phyloP scores from a whole-genome alignment of 495 filamentous ascomycete species.

The Aspergillus indologenus region DNA sequence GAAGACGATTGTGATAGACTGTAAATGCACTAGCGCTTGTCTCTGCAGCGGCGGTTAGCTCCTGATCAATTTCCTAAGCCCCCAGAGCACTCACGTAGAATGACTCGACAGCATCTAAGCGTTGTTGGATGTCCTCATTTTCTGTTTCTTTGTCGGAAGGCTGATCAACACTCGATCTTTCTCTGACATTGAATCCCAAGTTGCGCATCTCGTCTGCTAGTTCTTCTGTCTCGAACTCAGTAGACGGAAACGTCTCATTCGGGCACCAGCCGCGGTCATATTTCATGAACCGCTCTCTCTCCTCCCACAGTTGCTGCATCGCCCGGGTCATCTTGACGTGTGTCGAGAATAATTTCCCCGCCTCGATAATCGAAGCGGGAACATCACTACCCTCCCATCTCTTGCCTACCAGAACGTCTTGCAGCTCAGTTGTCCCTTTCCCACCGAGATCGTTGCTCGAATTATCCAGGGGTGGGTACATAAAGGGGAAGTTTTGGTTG shows the following conservation, averaged over 20 bases:
- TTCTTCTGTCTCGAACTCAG: constrained; percentile 27
- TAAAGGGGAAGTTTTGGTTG: constrained; percentile 96
- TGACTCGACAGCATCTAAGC: constrained; percentile 69
- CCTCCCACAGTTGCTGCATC: constrained; percentile 91
- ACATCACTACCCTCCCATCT: constrained; percentile 91
- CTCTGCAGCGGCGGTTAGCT: constrained; percentile 47
- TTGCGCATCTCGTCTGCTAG: constrained; percentile 26
- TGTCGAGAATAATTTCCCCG: constrained; percentile 86
- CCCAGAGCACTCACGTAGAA: constrained; percentile 70
- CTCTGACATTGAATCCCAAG: constrained; percentile 20
- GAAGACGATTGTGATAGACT: constrained; percentile 91
- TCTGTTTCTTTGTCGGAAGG: constrained; percentile 54
- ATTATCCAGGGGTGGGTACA: constrained; percentile 88
- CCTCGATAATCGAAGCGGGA: constrained; percentile 88
- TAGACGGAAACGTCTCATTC: constrained; percentile 51
- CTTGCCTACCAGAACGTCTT: constrained; percentile 71
- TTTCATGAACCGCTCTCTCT: constrained; percentile 83
- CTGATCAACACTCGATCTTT: constrained; percentile 27
- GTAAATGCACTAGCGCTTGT: constrained; percentile 75
- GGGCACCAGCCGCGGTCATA: constrained; percentile 85
- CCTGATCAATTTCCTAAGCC: background rate
- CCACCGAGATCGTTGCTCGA: constrained; percentile 81
- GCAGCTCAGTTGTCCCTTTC: constrained; percentile 72
- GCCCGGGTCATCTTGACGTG: constrained; percentile 86
- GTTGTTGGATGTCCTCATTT: constrained; percentile 54